These are phyloP conservation scores for Eucalyptus curtisii DNA, from an alignment of 345 rosid genomes.

Conservation along the genomic window DNA sequence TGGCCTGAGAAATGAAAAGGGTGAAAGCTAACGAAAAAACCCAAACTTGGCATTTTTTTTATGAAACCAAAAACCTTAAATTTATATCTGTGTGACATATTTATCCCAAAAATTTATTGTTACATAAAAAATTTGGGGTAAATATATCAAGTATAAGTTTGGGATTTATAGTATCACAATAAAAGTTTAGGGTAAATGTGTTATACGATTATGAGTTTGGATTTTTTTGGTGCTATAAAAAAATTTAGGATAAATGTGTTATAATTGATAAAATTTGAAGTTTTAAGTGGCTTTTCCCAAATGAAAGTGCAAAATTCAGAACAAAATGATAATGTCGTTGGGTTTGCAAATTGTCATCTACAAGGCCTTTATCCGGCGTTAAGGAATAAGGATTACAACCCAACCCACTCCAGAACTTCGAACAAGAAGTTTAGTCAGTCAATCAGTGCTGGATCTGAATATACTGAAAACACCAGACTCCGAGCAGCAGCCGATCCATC, in stretches of 20 bases:
- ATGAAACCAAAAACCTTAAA: accelerated
- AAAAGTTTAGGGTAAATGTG: too few relatives aligned
- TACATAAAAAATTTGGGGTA: accelerated
- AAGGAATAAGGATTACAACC: too few relatives aligned
- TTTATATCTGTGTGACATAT: accelerated
- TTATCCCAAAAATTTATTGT: too few relatives aligned
- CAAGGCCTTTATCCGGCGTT: too few relatives aligned
- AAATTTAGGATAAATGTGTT: too few relatives aligned
- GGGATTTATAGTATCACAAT: too few relatives aligned
- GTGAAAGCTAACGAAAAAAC: too few relatives aligned
- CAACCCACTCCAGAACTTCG: not conserved
- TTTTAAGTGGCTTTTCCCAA: too few relatives aligned
- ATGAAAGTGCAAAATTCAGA: not conserved
- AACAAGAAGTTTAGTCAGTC: not conserved
- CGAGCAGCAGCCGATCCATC: not conserved
- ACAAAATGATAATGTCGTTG: accelerated
- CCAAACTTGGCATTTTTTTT: too few relatives aligned
- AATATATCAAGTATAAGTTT: too few relatives aligned
- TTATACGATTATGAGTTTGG: accelerated
- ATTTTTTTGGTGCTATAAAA: too few relatives aligned
- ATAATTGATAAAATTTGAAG: accelerated
- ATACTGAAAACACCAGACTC: not conserved
- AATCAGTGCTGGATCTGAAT: not conserved
- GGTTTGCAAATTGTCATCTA: not conserved
- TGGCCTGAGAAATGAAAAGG: not conserved